Base-by-base conservation (phyloP, 768 basidiomycete species). In the Mycena maculata region DNA sequence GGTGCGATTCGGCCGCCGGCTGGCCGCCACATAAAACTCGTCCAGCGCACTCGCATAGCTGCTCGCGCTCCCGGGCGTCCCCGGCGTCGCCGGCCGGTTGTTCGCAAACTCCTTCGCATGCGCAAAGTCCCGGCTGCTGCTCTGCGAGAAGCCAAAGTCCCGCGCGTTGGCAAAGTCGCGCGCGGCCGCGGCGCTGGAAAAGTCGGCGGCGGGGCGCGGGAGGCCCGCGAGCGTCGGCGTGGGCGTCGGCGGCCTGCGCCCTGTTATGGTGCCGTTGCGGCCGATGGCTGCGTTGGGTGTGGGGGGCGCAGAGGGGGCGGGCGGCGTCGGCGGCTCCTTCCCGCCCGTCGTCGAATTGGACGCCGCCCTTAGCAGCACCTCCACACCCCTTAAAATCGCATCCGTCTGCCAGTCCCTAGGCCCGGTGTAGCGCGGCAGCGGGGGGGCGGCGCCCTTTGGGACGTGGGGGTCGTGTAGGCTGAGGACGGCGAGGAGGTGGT, bases 331-430 rank as follows among this genome's bases (percentile, higher is more conserved):
- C 33, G 50, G 31, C 9, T n/a, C n/a, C n/a, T n/a, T n/a, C n/a
- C 5, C 28, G 30, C 31, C 4, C 27, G 31, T 16, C 25, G 25
- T 55, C 11, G 48, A 2, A 36, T 18, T 4, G 59, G 47, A 28
- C 53, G 48, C 38, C 55, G 30, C 1, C 60, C 68, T 60, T 44
- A 15, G 13, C 33, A 70, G 55, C 20, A 27, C 57, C 25, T 70
- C 69, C 36, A 70, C 45, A 30, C 59, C 50, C 22, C 65, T 20
- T 9, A 70, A 33, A 8, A 70, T 70, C 25, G 80, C 75, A 57
- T 88, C 84, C 15, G 84, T 88, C 70, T 86, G 83, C 84, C 84
- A 84, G 75, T 87, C 83, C 42, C 76, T 48, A 7, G 85, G 86
- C 4, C 88, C 88, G 63, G 67, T 48, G 75, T 87, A 88, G 47